Percentiles rank a stretch among this genome's conserved stretches.
These are phyloP conservation scores for Ilyonectria sp. DNA, from an alignment of 2,329 filamentous ascomycete genomes.

Conservation along the genomic window DNA sequence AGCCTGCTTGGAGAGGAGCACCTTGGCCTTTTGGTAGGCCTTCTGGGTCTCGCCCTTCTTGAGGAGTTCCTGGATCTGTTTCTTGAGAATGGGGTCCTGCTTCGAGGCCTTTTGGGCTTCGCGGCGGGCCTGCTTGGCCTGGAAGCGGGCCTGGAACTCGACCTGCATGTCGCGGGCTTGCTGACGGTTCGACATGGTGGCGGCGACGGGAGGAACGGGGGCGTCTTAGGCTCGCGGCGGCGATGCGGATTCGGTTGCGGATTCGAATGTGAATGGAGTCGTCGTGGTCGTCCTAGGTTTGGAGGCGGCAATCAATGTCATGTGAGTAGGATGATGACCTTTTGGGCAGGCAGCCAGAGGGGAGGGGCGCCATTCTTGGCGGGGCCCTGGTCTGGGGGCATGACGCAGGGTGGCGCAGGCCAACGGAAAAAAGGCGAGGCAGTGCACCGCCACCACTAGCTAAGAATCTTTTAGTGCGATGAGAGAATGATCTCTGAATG, in stretches of 20 bases:
- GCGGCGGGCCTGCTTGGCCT: slow-evolving; percentile 74
- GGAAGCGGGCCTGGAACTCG: slow-evolving; percentile 75
- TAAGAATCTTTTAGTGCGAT: background rate
- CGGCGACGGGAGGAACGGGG: background rate
- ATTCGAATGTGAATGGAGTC: background rate
- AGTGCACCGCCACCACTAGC: slow-evolving; percentile 13
- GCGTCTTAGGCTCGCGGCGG: background rate
- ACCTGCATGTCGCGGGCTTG: slow-evolving; percentile 73
- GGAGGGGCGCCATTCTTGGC: slow-evolving; percentile 6
- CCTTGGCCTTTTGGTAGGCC: slow-evolving; percentile 75
- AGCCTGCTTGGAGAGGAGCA: slow-evolving; percentile 74
- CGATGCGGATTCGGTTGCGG: background rate
- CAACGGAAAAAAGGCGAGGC: background rate
- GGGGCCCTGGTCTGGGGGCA: slow-evolving; percentile 20
- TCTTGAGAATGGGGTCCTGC: slow-evolving; percentile 73
- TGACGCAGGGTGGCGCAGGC: slow-evolving; percentile 20
- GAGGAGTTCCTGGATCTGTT: slow-evolving; percentile 75
- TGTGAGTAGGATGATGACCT: slow-evolving; percentile 40
- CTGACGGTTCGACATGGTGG: slow-evolving; percentile 71
- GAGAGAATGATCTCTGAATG: too few relatives aligned
- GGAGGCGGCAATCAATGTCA: slow-evolving; percentile 36
- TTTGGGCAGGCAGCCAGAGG: slow-evolving; percentile 9
- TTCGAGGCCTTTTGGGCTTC: slow-evolving; percentile 74
- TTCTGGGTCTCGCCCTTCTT: slow-evolving; percentile 76
- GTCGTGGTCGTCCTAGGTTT: slow-evolving; percentile 11